Evolutionary conservation across 805 yeast species (phyloP).

Genomic region (Ogataea sp.): DNA sequence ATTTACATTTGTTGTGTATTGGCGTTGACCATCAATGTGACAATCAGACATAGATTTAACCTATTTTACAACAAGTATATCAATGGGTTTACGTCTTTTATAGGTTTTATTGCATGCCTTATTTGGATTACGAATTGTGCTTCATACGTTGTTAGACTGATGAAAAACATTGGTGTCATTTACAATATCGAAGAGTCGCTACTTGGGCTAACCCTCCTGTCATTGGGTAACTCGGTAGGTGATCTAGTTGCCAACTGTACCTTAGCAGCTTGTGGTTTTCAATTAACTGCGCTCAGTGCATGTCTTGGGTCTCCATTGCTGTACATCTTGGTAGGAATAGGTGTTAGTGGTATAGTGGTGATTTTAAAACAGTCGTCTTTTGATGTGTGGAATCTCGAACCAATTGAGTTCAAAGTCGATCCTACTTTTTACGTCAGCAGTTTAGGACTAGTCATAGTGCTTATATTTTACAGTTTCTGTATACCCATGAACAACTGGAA

Average conservation of each 20-base stretch:
- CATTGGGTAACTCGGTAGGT: slow-evolving; percentile 44
- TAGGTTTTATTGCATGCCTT: slow-evolving; percentile 23
- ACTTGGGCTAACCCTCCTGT: slow-evolving; percentile 39
- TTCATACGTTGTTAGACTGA: slow-evolving; percentile 17
- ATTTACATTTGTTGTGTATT: not conserved
- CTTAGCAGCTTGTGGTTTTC: slow-evolving; percentile 26
- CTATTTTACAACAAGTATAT: not conserved
- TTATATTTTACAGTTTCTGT: slow-evolving; percentile 28
- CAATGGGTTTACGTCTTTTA: slow-evolving; percentile 1
- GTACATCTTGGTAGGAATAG: slow-evolving; percentile 41
- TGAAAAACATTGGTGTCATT: slow-evolving; percentile 38
- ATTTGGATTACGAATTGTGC: slow-evolving; percentile 22
- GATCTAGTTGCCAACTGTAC: slow-evolving; percentile 45
- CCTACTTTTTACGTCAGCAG: slow-evolving; percentile 29
- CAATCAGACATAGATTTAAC: not conserved
- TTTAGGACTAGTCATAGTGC: slow-evolving; percentile 30
- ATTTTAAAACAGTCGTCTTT: slow-evolving; percentile 3
- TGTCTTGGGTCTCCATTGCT: slow-evolving; percentile 48
- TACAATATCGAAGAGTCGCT: slow-evolving; percentile 37
- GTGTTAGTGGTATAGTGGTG: slow-evolving; percentile 34
- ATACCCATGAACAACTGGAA: slow-evolving; percentile 41
- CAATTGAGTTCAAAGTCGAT: slow-evolving; percentile 30
- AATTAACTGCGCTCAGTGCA: slow-evolving; percentile 40
- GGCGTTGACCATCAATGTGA: not conserved
- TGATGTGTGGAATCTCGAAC: not conserved